These are phyloP conservation scores for slime mould (Dictyostelium discoideum) DNA, from an alignment of 78 protist genomes.

Conservation along the genomic window DNA sequence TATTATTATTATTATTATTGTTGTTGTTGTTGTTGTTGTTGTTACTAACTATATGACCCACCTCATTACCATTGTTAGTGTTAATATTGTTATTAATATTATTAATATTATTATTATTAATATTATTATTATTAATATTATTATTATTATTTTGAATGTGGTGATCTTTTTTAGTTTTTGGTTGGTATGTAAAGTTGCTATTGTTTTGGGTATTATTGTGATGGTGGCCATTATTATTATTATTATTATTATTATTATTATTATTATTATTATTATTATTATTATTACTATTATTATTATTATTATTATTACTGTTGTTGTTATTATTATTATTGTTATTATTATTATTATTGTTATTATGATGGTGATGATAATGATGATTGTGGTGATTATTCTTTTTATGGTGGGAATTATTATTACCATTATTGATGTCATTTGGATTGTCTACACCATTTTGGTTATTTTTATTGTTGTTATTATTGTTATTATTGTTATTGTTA, in stretches of 20 bases:
- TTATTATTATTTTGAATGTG: too few relatives aligned
- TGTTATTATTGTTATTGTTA: slow-evolving; percentile 1
- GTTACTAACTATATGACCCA: too few relatives aligned
- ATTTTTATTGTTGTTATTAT: not conserved
- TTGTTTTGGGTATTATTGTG: not conserved
- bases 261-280: not conserved
- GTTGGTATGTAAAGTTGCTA: slow-evolving; percentile 4
- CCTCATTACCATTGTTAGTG: not conserved
- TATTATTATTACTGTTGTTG: not conserved
- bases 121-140: not conserved
- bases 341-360: not conserved
- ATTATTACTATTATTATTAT: not conserved
- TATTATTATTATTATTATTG: too few relatives aligned
- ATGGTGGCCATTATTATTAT: not conserved
- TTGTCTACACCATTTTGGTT: too few relatives aligned
- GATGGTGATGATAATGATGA: slow-evolving; percentile 2
- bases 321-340: not conserved
- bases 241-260: not conserved
- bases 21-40: too few relatives aligned
- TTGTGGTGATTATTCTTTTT: not conserved
- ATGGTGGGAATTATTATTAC: not conserved
- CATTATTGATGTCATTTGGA: not conserved
- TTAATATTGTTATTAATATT: not conserved
- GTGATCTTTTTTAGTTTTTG: not conserved
- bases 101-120: not conserved